Evolutionary conservation across 148 eudicot species (phyloP).

Genomic region (Simmondsia chinensis): DNA sequence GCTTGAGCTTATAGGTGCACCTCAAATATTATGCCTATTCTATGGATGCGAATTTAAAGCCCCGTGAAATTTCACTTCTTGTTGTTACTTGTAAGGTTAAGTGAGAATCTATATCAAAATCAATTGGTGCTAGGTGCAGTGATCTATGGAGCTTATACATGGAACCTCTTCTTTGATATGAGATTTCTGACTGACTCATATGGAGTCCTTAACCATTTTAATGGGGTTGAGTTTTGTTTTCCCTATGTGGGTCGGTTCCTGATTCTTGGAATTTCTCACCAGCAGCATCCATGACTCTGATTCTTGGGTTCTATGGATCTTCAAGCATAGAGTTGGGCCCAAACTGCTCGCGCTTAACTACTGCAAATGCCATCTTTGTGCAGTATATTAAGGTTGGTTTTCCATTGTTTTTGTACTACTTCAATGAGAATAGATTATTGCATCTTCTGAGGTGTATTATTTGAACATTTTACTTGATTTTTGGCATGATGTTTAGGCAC

Average conservation of each 20-base stretch:
- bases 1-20: no score
- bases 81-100: no score
- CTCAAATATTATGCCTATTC: no score
- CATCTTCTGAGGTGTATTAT: no score
- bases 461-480: neutral
- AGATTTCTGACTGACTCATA: no score
- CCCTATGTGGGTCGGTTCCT: neutral
- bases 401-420: neutral
- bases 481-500: constrained; percentile 23
- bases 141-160: no score
- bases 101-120: no score
- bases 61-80: no score
- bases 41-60: no score
- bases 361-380: constrained; percentile 37
- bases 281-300: constrained; percentile 44
- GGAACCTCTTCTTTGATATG: no score
- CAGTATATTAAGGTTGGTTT: constrained; percentile 31
- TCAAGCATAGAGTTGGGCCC: constrained; percentile 38
- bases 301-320: constrained; percentile 48
- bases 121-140: no score
- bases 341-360: constrained; percentile 29
- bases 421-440: neutral
- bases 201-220: no score
- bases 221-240: neutral
- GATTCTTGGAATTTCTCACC: constrained; percentile 1